A percentile compares a stretch with the other conserved stretches of the same genome.
Evolutionary conservation across 2,329 filamentous ascomycete genomes (phyloP).

Genomic region (Dothidotthia symphoricarpi): DNA sequence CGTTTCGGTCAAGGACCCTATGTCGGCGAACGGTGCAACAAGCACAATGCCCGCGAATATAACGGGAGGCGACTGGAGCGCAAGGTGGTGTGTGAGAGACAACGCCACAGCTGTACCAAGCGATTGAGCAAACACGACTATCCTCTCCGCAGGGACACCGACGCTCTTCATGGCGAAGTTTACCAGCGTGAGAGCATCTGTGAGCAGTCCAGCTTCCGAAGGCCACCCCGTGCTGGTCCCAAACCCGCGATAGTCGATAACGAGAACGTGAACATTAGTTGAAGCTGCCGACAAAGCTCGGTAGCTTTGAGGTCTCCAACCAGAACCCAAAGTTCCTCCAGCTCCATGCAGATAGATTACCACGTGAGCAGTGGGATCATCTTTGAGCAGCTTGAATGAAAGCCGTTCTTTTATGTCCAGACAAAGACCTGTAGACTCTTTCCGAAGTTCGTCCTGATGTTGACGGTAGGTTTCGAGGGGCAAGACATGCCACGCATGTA

Average conservation of each 20-base stretch:
- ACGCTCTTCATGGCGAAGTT: constrained; percentile 56
- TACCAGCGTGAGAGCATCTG: constrained; percentile 54
- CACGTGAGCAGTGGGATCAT: constrained; percentile 62
- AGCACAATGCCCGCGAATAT: constrained; percentile 57
- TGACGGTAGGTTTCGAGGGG: constrained; percentile 49
- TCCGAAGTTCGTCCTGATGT: constrained; percentile 43
- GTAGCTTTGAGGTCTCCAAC: constrained; percentile 57
- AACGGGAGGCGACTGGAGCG: constrained; percentile 43
- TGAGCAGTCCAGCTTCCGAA: constrained; percentile 55
- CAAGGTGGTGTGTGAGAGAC: constrained; percentile 48
- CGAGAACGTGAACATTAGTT: constrained; percentile 56
- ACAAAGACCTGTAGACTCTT: constrained; percentile 49
- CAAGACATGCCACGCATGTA: constrained; percentile 54
- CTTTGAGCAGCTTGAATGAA: constrained; percentile 61
- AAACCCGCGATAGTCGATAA: constrained; percentile 63
- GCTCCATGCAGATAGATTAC: constrained; percentile 64
- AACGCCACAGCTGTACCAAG: constrained; percentile 57
- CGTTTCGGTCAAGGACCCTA: constrained; percentile 54
- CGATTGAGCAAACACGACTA: constrained; percentile 60
- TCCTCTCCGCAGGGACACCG: constrained; percentile 54
- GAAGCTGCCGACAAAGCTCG: constrained; percentile 54
- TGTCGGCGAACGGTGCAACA: constrained; percentile 58
- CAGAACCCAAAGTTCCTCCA: constrained; percentile 56
- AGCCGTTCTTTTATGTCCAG: constrained; percentile 56
- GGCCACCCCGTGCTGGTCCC: constrained; percentile 55